Base-by-base conservation (phyloP, 2,329 filamentous ascomycete genomes). In the Aspergillus unguis region DNA sequence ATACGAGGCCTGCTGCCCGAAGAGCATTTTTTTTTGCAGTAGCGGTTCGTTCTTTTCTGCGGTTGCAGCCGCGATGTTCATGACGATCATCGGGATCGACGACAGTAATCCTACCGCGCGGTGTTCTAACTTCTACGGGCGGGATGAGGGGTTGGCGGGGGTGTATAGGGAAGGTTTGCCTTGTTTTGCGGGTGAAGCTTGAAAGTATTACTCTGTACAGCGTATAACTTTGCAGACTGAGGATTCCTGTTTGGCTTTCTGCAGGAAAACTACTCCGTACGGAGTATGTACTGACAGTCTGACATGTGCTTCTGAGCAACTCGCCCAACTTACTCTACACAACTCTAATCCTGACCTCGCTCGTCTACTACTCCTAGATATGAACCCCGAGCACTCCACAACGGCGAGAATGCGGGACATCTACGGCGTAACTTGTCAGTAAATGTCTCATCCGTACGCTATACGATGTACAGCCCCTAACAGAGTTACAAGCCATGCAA, bases 261-360 rank as follows among this genome's bases (percentile, higher is more conserved):
- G n/a, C n/a, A n/a, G n/a, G n/a, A n/a, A n/a, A n/a, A n/a, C n/a
- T n/a, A n/a, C n/a, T n/a, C n/a, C n/a, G n/a, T n/a, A n/a, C n/a
- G n/a, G 4, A n/a, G 33, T 23, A 10, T 11, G 11, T 11, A 37
- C 11, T 11, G 35, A 37, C 31, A 33, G 31, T 8, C 2, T 33
- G 31, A 3, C 5, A 42, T 23, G 28, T 43, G 26, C n/a, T 26
- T 9, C 6, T 10, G 17, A 43, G 28, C n/a, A n/a, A n/a, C 28
- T 44, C 42, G 42, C 42, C 33, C 42, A 32, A 44, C 42, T 32
- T 44, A 35, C 42, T 44, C 26, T 23, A 33, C 33, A 44, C 28
- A 38, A 43, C n/a, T 9, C n/a, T 44, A n/a, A n/a, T n/a, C n/a
- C n/a, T n/a, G n/a, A n/a, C n/a, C n/a, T n/a, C n/a, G n/a, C n/a